phyloP scores from a whole-genome alignment of 2,329 filamentous ascomycete genomes.

The Bipolaris victoriae region DNA sequence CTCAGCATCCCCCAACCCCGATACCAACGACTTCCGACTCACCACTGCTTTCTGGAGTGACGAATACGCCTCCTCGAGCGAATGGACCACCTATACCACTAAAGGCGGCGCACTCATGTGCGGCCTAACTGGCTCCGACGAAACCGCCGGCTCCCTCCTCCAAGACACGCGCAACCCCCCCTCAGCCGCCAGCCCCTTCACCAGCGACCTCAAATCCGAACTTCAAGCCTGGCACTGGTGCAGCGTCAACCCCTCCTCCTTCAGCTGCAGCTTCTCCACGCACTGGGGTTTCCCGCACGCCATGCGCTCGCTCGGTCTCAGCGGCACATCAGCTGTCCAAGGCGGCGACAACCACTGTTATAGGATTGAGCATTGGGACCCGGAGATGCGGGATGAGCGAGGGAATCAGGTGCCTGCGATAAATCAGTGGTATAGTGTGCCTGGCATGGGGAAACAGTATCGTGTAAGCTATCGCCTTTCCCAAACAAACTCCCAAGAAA shows the following conservation, averaged over 20 bases:
- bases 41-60: constrained; percentile 17
- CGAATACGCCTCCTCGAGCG: constrained; percentile 15
- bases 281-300: constrained; percentile 19
- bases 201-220: constrained; percentile 18
- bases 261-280: constrained; percentile 17
- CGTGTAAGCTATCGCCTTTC: constrained; percentile 5
- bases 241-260: constrained; percentile 6
- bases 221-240: constrained; percentile 27
- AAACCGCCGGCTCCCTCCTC: constrained; percentile 18
- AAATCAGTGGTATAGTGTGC: constrained; percentile 26
- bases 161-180: constrained; percentile 21
- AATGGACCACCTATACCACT: constrained; percentile 15
- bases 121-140: constrained; percentile 16
- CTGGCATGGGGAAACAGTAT: constrained; percentile 12
- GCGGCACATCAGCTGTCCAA: constrained; percentile 10
- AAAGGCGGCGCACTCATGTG: constrained; percentile 25
- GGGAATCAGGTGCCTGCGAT: constrained; percentile 14
- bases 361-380: constrained; percentile 25
- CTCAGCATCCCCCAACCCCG: not conserved
- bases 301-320: constrained; percentile 15
- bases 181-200: constrained; percentile 25
- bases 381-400: constrained; percentile 4
- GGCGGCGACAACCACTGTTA: constrained; percentile 25
- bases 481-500: too few species aligned
- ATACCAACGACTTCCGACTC: not conserved